These are phyloP conservation scores for Nigrograna mackinnonii DNA, from an alignment of 2,329 filamentous ascomycete species.

Conservation along the genomic window DNA sequence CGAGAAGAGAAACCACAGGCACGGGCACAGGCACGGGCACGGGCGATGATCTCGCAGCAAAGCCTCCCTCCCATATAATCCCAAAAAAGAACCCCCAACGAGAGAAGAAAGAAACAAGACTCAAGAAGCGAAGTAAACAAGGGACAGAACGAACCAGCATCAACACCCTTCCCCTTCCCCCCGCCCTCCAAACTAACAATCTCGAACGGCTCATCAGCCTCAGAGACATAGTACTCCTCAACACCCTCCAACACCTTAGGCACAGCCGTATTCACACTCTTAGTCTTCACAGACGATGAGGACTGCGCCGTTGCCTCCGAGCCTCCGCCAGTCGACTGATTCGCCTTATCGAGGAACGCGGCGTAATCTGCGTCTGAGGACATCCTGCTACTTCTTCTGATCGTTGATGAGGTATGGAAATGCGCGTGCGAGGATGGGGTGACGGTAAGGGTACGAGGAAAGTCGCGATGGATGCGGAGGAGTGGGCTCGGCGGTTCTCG, in stretches of 20 bases:
- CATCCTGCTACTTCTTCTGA: conserved; percentile 63
- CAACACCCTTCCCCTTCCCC: conserved; percentile 56
- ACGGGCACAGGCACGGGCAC: no score
- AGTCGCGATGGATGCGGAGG: no score
- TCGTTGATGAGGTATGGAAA: conserved; percentile 1
- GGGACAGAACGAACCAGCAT: conserved; percentile 50
- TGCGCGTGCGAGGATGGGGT: background rate
- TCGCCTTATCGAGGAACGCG: conserved; percentile 85
- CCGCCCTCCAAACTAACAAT: conserved; percentile 70
- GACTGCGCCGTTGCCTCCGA: conserved; percentile 29
- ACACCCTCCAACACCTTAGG: conserved; percentile 50
- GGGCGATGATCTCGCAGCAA: no score
- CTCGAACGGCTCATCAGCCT: conserved; percentile 85
- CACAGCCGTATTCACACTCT: conserved; percentile 56
- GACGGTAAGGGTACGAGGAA: background rate
- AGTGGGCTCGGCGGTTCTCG: no score
- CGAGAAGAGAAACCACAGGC: no score
- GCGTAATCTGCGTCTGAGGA: conserved; percentile 81
- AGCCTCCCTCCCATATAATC: no score
- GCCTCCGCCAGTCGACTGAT: conserved; percentile 61
- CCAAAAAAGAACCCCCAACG: no score
- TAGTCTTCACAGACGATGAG: conserved; percentile 28
- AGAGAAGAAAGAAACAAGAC: no score
- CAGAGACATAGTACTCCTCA: conserved; percentile 73
- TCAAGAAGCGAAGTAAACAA: background rate